Percentiles rank a stretch among this genome's conserved stretches.
Conservation (phyloP, 768 basidiomycete species). For the Lactifluus piperatus region DNA sequence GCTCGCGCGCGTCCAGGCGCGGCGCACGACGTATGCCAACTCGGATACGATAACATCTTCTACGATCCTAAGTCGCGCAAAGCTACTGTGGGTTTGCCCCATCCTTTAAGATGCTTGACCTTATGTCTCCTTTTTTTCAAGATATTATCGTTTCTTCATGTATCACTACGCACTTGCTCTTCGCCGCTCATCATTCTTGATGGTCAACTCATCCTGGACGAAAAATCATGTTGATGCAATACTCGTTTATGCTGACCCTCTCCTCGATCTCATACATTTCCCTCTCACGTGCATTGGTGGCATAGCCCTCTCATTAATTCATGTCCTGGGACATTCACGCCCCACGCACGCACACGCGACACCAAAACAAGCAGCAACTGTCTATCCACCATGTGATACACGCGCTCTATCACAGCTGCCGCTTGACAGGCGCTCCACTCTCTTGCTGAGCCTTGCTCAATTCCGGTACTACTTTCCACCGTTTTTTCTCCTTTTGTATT, state of each 20-base stretch:
- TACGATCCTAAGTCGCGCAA: conserved; percentile 43
- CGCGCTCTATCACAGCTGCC: conserved; percentile 52
- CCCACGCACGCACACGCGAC: neutral
- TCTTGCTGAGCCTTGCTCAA: conserved; percentile 85
- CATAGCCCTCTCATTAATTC: neutral
- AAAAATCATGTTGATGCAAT: conserved; percentile 74
- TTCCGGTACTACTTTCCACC: conserved; percentile 58
- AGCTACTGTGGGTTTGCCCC: conserved; percentile 46
- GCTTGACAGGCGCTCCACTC: conserved; percentile 44
- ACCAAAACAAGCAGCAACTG: conserved; percentile 36
- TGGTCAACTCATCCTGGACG: conserved; percentile 98
- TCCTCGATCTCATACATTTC: conserved; percentile 39
- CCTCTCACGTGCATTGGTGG: conserved; percentile 2
- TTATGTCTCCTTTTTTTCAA: conserved; percentile 25
- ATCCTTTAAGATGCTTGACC: neutral
- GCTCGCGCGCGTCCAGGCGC: conserved; percentile 67
- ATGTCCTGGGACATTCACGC: neutral
- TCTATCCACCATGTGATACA: conserved; percentile 93
- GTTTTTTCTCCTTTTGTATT: neutral
- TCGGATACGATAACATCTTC: conserved; percentile 46
- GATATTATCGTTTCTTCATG: conserved; percentile 88
- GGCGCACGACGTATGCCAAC: conserved; percentile 57
- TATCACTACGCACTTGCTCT: conserved; percentile 72
- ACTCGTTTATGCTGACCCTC: conserved; percentile 44
- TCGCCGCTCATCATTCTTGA: conserved; percentile 61